Base-by-base conservation (phyloP, 305 asterid species). In the Fraxinus greggii region DNA sequence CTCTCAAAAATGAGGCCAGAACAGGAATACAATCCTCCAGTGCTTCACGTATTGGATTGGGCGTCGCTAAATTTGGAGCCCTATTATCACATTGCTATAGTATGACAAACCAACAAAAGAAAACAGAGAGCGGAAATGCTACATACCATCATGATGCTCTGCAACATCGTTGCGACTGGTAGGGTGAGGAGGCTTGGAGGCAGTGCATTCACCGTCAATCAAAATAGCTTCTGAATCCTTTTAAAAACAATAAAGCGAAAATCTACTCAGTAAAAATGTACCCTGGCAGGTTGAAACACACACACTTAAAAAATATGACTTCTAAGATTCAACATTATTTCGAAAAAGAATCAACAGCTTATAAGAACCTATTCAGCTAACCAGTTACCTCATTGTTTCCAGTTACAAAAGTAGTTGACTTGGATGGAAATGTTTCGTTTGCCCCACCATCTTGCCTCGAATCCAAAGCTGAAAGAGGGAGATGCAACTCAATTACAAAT, bases 371-470 rank as follows among this genome's bases (percentile, higher is more conserved):
- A 17, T 48, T 48, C 28, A 10, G 23, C 59, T 65, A 59, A 65
- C 26, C 63, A 82, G 70, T 42, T 89, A 93, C 97, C 97, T 90
- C 90, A 32, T 74, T 88, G 79, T 80, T 83, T 76, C 86, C 87
- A 81, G 84, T 77, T 83, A 75, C 76, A 70, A 75, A 80, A 78
- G 86, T 73, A 83, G 85, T 83, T 78, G 89, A 84, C 81, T 84
- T 67, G 72, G 90, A 81, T 82, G 80, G 59, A 77, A 77, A 69
- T 74, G 83, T 84, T 24, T 83, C 88, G 81, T 75, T 80, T 28
- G 38, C 79, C 80, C 81, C 78, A 28, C 56, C 88, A 81, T 79
- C 90, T 84, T 81, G 85, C 81, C 88, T 84, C 0, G 83, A 82
- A 86, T 89, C 90, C 84, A 85, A 81, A 85, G 80, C 95, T 89